Base-by-base conservation (phyloP, 768 basidiomycete genomes). In the Termitomyces sp. region DNA sequence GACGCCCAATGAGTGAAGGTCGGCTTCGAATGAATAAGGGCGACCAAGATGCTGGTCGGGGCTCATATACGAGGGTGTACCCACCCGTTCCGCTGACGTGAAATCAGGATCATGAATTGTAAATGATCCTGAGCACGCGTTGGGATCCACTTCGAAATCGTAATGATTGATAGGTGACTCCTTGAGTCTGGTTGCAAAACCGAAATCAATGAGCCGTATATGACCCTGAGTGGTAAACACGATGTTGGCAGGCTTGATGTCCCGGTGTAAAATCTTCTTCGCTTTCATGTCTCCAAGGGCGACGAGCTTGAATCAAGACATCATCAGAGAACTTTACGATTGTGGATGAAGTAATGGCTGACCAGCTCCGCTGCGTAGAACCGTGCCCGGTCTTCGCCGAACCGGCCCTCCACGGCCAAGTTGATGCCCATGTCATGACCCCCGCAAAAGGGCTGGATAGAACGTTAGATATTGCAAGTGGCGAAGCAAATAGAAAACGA, bases 261-360 rank as follows among this genome's bases (percentile, higher is more conserved):
- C 62, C 0, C 62, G 35, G 3, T 63, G 59, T 1, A 63, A 10
- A 5, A 63, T 41, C 0, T 41, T 35, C 0, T 23, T 9, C 0
- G n/a, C 34, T 19, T 54, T 55, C 25, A 61, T 17, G 6, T 59
- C 44, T 17, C 59, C 28, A 0, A 61, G 54, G 12, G 57, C 54
- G 49, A 73, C 54, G 85, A 84, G 65, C 86, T 87, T 30, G 10
- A 11, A 28, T 37, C 4, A 3, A 11, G 19, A 19, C 5, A 28
- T 25, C 48, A 27, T 54, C 9, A 35, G 27, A 19, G 3, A 3
- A 9, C 14, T 37, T 19, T 23, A 3, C 23, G 41, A 25, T n/a
- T 21, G 11, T 3, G 8, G 23, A 34, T 27, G 39, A 35, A n/a
- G 17, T 17, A 1, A 34, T 5, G 32, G 23, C 60, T 49, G 23